phyloP scores from a whole-genome alignment of 306 rosid species.

The Fagus crenata region DNA sequence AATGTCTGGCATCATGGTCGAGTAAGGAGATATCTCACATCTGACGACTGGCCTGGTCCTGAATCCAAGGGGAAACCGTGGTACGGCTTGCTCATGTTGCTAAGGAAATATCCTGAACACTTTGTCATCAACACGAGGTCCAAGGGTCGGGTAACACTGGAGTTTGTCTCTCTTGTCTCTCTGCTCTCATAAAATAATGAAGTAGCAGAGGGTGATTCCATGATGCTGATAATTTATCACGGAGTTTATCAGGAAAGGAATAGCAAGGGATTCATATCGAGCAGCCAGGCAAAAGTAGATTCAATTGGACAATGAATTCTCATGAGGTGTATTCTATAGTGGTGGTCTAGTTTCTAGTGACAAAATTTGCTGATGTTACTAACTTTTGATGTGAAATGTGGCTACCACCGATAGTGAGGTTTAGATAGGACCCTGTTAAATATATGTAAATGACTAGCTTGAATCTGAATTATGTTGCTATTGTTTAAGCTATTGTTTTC shows the following conservation, averaged over 20 bases:
- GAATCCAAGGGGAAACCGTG: conserved; percentile 97
- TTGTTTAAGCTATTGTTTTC: neutral
- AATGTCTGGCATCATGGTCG: conserved; percentile 84
- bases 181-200: conserved; percentile 59
- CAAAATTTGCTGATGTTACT: conserved; percentile 4
- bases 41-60: conserved; percentile 84
- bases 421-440: conserved; percentile 1
- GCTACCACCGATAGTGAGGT: neutral
- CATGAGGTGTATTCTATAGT: too few species aligned
- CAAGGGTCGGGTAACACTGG: conserved; percentile 76
- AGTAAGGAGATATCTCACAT: conserved; percentile 82
- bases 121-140: conserved; percentile 97
- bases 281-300: too few species aligned
- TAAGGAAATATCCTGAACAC: conserved; percentile 97
- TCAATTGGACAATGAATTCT: too few species aligned
- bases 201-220: neutral
- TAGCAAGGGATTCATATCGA: neutral
- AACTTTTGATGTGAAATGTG: neutral
- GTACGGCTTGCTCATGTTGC: conserved; percentile 89
- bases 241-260: conserved; percentile 13
- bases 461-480: conserved; percentile 1
- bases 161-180: conserved; percentile 93
- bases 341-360: neutral
- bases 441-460: conserved; percentile 12
- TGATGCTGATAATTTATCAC: conserved; percentile 10